Base-by-base conservation (phyloP, 768 basidiomycete species). In the Rhizopogon roseolus region DNA sequence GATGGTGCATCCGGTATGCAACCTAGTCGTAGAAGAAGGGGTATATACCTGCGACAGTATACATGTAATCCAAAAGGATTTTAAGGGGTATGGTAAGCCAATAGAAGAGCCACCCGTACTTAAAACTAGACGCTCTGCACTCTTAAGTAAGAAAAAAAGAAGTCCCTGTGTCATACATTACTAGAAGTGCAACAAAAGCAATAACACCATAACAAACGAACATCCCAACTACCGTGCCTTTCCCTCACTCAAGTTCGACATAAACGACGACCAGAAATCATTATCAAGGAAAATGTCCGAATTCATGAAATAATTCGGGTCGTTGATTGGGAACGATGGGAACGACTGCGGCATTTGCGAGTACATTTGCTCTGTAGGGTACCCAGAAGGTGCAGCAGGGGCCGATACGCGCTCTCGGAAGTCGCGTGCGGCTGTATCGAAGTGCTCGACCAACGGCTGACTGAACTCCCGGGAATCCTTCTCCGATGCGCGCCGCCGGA, bases 251-350 rank as follows among this genome's bases (percentile, higher is more conserved):
- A 73, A 55, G 50, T 69, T 72, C 13, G 63, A 63, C 63, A 76
- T 65, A 39, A 77, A 76, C 6, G 73, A 70, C 19, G 69, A 62
- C 76, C 76, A 77, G 55, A 77, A 77, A 8, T 70, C 68, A 27
- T 69, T 64, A 53, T 77, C 76, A 40, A 74, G 65, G 53, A 77
- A 73, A 45, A 75, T 60, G 53, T 77, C 73, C 22, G 73, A 65
- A 39, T 58, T 61, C 58, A 67, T 62, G 45, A 71, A 71, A 43
- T 64, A 71, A 42, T 54, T 68, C 1, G 64, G 60, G 37, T 69
- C 68, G 38, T 50, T 59, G 58, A 65, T 57, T 2, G 64, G 55
- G 34, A 63, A 34, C 16, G 61, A 64, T 9, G 60, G 60, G 25
- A 62, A 67, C 2, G 52, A 44, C 13, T 60, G 60, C 10, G 58